A percentile compares a stretch with the other conserved stretches of the same genome.
Conservation (phyloP, 2,329 filamentous ascomycete genomes). For the Blastomyces emzantsi region DNA sequence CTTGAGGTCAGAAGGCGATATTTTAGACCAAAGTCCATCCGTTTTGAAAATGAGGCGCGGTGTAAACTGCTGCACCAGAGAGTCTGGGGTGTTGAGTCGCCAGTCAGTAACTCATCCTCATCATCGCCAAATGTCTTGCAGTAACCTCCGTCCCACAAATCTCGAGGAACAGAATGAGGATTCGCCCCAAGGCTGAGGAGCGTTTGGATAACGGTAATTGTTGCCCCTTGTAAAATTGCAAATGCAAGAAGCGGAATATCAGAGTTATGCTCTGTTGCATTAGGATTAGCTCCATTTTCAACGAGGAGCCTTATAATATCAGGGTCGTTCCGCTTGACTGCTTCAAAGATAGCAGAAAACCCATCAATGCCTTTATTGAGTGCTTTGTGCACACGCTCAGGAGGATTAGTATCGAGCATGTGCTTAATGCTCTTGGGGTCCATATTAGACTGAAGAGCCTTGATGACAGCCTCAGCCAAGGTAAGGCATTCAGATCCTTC, state of each 20-base stretch:
- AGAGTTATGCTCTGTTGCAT: slow-evolving; percentile 10
- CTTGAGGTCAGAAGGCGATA: slow-evolving; percentile 11
- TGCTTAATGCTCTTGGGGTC: slow-evolving; percentile 10
- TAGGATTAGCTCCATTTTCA: slow-evolving; percentile 15
- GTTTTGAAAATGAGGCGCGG: neutral
- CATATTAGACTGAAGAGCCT: slow-evolving; percentile 10
- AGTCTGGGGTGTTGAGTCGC: neutral
- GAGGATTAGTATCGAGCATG: slow-evolving; percentile 6
- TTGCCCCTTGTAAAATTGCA: slow-evolving; percentile 12
- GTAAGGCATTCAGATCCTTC: neutral
- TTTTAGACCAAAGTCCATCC: slow-evolving; percentile 9
- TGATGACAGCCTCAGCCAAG: slow-evolving; percentile 7
- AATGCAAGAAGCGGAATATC: slow-evolving; percentile 13
- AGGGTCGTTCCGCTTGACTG: slow-evolving; percentile 8
- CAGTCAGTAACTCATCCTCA: neutral
- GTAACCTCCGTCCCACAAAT: slow-evolving; percentile 8
- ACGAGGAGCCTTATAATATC: slow-evolving; percentile 14
- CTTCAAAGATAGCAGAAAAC: slow-evolving; percentile 11
- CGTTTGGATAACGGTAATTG: slow-evolving; percentile 7
- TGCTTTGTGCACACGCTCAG: slow-evolving; percentile 1
- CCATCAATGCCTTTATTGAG: slow-evolving; percentile 10
- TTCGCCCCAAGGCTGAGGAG: slow-evolving; percentile 14
- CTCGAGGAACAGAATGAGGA: slow-evolving; percentile 12
- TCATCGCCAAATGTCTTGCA: neutral
- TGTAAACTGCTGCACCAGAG: slow-evolving; percentile 7